A percentile compares a stretch with the other conserved stretches of the same genome.
Conservation (phyloP, 495 filamentous ascomycete species). For the Tetracladium marchalianum region DNA sequence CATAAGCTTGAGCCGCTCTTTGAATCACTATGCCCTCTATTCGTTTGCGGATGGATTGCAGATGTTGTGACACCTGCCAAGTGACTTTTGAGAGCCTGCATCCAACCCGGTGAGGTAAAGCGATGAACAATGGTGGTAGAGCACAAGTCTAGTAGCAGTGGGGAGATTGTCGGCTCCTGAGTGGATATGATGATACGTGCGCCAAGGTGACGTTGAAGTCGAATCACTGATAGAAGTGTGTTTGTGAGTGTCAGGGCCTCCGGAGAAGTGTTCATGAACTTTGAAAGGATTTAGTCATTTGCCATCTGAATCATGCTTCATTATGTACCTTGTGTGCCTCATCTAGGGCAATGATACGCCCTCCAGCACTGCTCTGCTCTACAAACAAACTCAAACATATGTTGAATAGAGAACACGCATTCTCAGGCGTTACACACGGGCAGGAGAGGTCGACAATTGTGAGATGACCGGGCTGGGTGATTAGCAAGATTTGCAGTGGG, state of each 20-base stretch:
- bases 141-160: slow-evolving; percentile 57
- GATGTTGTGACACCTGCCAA: slow-evolving; percentile 33
- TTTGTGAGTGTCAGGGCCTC: slow-evolving; percentile 47
- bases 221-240: slow-evolving; percentile 51
- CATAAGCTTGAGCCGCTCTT: neutral
- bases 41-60: slow-evolving; percentile 10
- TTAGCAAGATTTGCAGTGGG: slow-evolving; percentile 16
- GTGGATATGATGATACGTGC: slow-evolving; percentile 62
- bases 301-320: slow-evolving; percentile 23
- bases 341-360: slow-evolving; percentile 35
- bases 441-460: slow-evolving; percentile 71
- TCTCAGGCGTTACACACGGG: slow-evolving; percentile 53
- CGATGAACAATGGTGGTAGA: slow-evolving; percentile 67
- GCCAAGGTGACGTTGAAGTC: slow-evolving; percentile 61
- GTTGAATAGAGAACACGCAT: slow-evolving; percentile 60
- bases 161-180: slow-evolving; percentile 70
- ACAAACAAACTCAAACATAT: slow-evolving; percentile 55
- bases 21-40: neutral
- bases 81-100: slow-evolving; percentile 48
- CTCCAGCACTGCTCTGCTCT: slow-evolving; percentile 31
- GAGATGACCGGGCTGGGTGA: slow-evolving; percentile 37
- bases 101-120: slow-evolving; percentile 64
- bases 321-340: slow-evolving; percentile 25
- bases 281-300: neutral
- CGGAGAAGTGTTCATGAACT: slow-evolving; percentile 39